phyloP scores from a whole-genome alignment of 495 filamentous ascomycete genomes.

The Talaromyces adpressus region DNA sequence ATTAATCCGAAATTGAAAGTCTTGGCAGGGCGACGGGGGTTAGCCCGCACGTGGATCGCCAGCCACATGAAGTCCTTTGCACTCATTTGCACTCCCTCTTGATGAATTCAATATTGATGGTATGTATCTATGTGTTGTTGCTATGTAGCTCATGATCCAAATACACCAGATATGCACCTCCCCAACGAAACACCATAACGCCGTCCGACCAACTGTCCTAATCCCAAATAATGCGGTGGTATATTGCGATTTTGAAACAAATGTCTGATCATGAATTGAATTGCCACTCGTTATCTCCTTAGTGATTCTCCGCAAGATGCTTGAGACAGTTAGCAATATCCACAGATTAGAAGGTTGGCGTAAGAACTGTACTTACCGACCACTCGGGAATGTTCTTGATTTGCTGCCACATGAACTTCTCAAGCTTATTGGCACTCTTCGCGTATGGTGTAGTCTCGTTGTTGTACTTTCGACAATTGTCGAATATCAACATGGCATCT shows the following conservation, averaged over 20 bases:
- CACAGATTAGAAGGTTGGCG: neutral
- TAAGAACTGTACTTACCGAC: conserved; percentile 53
- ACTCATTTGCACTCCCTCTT: neutral
- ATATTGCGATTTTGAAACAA: conserved; percentile 5
- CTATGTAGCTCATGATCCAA: neutral
- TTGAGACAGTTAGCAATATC: conserved; percentile 13
- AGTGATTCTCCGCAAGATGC: conserved; percentile 45
- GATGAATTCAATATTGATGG: neutral
- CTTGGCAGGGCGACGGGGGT: conserved; percentile 1
- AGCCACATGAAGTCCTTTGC: conserved; percentile 5
- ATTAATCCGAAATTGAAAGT: conserved; percentile 6
- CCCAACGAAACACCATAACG: neutral
- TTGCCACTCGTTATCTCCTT: neutral
- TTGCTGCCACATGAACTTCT: conserved; percentile 95
- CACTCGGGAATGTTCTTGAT: conserved; percentile 93
- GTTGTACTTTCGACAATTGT: conserved; percentile 94
- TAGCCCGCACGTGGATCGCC: neutral
- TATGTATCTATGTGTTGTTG: neutral
- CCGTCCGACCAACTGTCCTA: neutral
- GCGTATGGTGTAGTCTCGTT: conserved; percentile 93
- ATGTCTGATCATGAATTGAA: neutral
- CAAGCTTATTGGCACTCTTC: conserved; percentile 90
- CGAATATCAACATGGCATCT: conserved; percentile 85
- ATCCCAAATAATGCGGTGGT: neutral
- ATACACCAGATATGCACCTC: neutral